phyloP scores from a whole-genome alignment of 176 grass and related monocot species.

The Alloteropsis semialata region DNA sequence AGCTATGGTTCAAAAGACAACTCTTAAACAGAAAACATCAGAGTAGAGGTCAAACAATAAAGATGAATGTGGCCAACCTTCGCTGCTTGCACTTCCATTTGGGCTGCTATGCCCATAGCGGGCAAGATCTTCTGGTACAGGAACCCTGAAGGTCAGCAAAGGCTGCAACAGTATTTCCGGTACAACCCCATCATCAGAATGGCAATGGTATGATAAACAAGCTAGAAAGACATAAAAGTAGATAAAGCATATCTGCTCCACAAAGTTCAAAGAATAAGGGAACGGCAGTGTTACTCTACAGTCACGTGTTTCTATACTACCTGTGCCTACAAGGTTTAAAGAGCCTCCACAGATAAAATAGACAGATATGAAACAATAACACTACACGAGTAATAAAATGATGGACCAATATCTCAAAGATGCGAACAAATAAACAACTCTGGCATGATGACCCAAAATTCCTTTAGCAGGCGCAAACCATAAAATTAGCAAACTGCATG shows the following conservation, averaged over 20 bases:
- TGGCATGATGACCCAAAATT: neutral
- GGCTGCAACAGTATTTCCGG: conserved; percentile 53
- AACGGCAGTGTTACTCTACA: neutral
- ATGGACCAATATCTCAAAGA: neutral
- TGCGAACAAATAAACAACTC: neutral
- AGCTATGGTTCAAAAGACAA: conserved; percentile 2
- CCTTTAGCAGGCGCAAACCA: neutral
- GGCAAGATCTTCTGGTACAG: conserved; percentile 64
- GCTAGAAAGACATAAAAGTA: neutral
- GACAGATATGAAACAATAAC: conserved; percentile 7
- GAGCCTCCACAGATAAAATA: neutral
- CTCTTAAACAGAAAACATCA: neutral
- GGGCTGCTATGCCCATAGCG: conserved; percentile 67
- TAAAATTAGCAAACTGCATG: neutral
- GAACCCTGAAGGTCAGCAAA: conserved; percentile 89
- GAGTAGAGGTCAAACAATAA: neutral
- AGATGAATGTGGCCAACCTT: conserved; percentile 48
- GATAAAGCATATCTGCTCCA: neutral
- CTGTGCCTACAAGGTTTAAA: neutral
- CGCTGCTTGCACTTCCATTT: conserved; percentile 64
- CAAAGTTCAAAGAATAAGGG: neutral
- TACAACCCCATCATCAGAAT: conserved; percentile 22
- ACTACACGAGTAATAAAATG: conserved; percentile 2
- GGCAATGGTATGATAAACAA: neutral
- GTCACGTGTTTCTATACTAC: neutral